These are phyloP conservation scores for Neoboletus magnificus DNA, from an alignment of 768 basidiomycete genomes.

Conservation along the genomic window DNA sequence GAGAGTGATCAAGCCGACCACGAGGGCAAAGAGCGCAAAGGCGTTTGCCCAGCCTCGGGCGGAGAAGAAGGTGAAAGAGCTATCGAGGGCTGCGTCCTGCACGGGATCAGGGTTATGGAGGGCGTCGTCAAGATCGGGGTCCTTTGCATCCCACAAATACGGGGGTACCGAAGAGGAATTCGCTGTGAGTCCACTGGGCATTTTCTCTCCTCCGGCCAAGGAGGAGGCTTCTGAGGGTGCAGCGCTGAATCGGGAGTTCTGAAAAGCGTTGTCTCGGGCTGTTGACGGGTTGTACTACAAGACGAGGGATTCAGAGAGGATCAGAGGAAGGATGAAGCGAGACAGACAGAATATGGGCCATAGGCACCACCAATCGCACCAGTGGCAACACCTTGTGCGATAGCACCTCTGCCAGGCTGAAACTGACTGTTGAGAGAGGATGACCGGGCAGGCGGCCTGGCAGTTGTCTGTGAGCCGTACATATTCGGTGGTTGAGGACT, in stretches of 20 bases:
- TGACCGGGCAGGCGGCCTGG: conserved; percentile 27
- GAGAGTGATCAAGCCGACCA: conserved; percentile 65
- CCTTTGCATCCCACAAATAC: conserved; percentile 73
- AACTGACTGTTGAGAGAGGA: conserved; percentile 27
- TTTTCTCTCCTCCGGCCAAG: conserved; percentile 36
- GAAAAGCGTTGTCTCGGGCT: conserved; percentile 41
- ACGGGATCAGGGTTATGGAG: conserved; percentile 85
- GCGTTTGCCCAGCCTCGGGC: conserved; percentile 80
- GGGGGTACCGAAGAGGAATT: conserved; percentile 65
- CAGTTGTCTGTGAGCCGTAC: conserved; percentile 24
- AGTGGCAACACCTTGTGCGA: conserved; percentile 75
- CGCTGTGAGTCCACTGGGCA: conserved; percentile 27
- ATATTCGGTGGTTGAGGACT: conserved; percentile 46
- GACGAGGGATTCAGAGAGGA: conserved; percentile 2
- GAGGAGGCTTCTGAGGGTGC: conserved; percentile 46
- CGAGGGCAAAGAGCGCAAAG: conserved; percentile 66
- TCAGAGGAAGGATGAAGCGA: neutral
- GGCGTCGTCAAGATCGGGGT: conserved; percentile 85
- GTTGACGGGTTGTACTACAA: conserved; percentile 54
- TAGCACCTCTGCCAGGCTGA: conserved; percentile 47
- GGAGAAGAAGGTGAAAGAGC: conserved; percentile 71
- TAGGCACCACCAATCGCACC: conserved; percentile 77
- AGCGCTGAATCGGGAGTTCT: conserved; percentile 57
- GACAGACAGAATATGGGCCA: conserved; percentile 81
- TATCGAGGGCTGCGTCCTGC: conserved; percentile 58